Base-by-base conservation (phyloP, 1,284 basidiomycete genomes). In the Sporisorium scitamineum region DNA sequence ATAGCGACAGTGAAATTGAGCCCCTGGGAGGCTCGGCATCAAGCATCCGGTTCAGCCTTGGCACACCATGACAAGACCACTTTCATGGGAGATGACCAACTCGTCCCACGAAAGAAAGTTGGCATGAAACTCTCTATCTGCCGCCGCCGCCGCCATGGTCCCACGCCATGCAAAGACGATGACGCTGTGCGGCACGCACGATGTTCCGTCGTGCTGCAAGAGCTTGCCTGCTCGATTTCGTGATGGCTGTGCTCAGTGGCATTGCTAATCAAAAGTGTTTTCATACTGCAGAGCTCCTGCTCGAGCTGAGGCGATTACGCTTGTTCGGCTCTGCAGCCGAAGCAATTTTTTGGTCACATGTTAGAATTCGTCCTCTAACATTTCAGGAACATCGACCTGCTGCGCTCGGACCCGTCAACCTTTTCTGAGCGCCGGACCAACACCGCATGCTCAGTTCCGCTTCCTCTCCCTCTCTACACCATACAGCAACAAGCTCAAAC, bases 401-500 rank as follows among this genome's bases (percentile, higher is more conserved):
- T 42, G 52, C 52, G 52, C 52, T 54, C 39, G 52, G 52, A 54
- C 52, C n/a, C 52, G 20, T 13, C 52, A 5, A 14, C 37, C 8
- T 37, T 18, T 24, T 50, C 44, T 24, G 5, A 13, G 24, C 20
- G 44, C 24, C 26, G 45, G 45, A 20, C 18, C 29, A 22, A 34
- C 18, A 32, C n/a, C n/a, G 4, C 14, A 4, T 27, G 22, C 10
- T 31, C 6, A n/a, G 5, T 11, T 48, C 47, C 4, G 6, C 27
- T 16, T 8, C 16, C 27, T 47, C 44, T 44, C 11, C 27, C 41
- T 45, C 18, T 20, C 34, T 18, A 47, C 39, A 42, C 27, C 29
- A 10, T n/a, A 20, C 20, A 5, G 14, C 29, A 16, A 1, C 14
- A 18, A 5, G n/a, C 37, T 5, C 13, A 13, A 53, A 7, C 11